These are phyloP conservation scores for Sclerotinia minor DNA, from an alignment of 2,329 filamentous ascomycete species.

Conservation along the genomic window DNA sequence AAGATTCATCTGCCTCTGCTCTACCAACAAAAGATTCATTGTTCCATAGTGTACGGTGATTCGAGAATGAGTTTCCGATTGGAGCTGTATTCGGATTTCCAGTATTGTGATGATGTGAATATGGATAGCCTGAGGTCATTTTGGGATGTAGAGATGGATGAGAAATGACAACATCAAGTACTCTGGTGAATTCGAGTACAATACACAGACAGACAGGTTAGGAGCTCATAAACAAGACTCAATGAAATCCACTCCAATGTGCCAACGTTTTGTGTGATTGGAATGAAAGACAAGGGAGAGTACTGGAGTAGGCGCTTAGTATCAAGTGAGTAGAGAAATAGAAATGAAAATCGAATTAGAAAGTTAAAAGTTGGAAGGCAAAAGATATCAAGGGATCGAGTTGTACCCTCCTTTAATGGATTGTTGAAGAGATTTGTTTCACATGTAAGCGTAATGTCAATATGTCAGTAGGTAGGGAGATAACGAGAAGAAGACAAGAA, in stretches of 20 bases:
- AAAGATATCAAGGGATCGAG: neutral
- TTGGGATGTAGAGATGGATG: slow-evolving; percentile 24
- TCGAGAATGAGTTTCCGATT: neutral
- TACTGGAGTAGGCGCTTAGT: neutral
- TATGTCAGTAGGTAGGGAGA: neutral
- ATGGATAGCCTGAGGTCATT: slow-evolving; percentile 22
- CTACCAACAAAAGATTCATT: neutral
- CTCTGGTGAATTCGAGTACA: slow-evolving; percentile 10
- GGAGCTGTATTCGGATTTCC: slow-evolving; percentile 9
- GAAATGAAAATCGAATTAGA: neutral
- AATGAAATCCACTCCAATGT: slow-evolving; percentile 23
- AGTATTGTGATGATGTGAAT: slow-evolving; percentile 11
- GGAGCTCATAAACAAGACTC: slow-evolving; percentile 19
- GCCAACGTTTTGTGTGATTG: neutral
- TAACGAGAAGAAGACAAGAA: neutral
- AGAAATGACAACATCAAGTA: slow-evolving; percentile 22
- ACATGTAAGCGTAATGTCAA: neutral
- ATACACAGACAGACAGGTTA: slow-evolving; percentile 5
- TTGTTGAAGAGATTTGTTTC: neutral
- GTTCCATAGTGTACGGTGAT: slow-evolving; percentile 9
- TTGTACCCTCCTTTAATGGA: neutral
- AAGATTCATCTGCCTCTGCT: slow-evolving; percentile 10
- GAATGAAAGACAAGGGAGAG: neutral
- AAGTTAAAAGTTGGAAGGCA: neutral
- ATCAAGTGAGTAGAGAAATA: neutral